These are phyloP conservation scores for Alloteropsis angusta DNA, from an alignment of 202 grass and related monocot species.

Conservation along the genomic window DNA sequence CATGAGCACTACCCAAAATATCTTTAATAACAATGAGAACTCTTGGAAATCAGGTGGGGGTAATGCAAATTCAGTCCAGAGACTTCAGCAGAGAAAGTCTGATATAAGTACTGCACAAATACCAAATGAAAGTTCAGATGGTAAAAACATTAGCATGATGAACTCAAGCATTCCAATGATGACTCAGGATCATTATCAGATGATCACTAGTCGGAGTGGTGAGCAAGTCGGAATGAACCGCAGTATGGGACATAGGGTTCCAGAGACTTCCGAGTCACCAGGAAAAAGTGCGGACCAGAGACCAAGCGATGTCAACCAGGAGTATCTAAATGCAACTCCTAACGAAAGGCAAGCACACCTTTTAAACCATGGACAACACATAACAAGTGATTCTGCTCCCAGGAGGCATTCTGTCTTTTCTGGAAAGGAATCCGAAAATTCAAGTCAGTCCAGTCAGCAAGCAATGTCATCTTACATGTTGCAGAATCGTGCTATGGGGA, in stretches of 20 bases:
- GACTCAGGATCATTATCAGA: conserved; percentile 44
- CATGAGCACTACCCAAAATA: conserved; percentile 38
- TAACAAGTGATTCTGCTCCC: conserved; percentile 27
- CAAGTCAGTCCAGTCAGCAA: conserved; percentile 51
- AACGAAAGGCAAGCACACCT: conserved; percentile 33
- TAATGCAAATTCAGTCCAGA: conserved; percentile 43
- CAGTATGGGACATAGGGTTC: conserved; percentile 30
- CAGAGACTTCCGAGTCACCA: conserved; percentile 57
- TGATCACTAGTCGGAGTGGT: conserved; percentile 23
- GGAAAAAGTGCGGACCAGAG: conserved; percentile 51
- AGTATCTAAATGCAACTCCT: conserved; percentile 33
- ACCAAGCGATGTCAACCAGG: conserved; percentile 51
- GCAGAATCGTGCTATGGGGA: conserved; percentile 46
- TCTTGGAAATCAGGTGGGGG: conserved; percentile 44
- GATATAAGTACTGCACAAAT: conserved; percentile 34
- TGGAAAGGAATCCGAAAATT: conserved; percentile 36
- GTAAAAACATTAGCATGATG: conserved; percentile 40
- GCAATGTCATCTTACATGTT: conserved; percentile 54
- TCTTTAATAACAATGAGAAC: conserved; percentile 39
- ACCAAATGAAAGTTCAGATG: conserved; percentile 31
- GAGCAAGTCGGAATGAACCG: conserved; percentile 58
- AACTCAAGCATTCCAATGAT: conserved; percentile 33
- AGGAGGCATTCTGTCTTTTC: conserved; percentile 40
- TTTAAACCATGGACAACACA: conserved; percentile 41
- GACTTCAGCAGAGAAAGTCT: conserved; percentile 42